phyloP scores from a whole-genome alignment of 2,329 filamentous ascomycete species.

The Thielaviopsis punctulata region DNA sequence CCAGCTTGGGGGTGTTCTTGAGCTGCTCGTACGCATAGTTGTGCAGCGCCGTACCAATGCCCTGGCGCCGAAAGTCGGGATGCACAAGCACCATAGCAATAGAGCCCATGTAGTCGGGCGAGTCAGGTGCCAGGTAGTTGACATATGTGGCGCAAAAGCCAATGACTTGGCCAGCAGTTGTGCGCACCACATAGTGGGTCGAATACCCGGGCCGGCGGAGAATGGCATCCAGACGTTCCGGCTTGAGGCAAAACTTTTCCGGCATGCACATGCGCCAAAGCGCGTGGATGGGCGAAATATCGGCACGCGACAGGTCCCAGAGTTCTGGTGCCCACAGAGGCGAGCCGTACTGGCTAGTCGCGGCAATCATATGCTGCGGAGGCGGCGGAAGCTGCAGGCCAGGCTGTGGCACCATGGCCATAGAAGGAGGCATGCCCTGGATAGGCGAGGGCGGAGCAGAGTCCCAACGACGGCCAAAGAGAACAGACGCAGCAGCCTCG shows the following conservation, averaged over 20 bases:
- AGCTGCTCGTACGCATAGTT: slow-evolving; percentile 32
- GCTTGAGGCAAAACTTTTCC: slow-evolving; percentile 28
- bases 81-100: slow-evolving; percentile 37
- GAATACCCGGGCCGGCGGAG: slow-evolving; percentile 37
- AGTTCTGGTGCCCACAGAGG: slow-evolving; percentile 25
- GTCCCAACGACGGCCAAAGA: slow-evolving; percentile 27
- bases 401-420: background rate
- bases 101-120: slow-evolving; percentile 36
- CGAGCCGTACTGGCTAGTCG: background rate
- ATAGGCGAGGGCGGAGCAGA: slow-evolving; percentile 9
- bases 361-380: background rate
- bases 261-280: slow-evolving; percentile 32
- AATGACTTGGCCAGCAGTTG: slow-evolving; percentile 28
- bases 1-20: slow-evolving; percentile 32
- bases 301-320: slow-evolving; percentile 22
- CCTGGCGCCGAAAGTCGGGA: slow-evolving; percentile 27
- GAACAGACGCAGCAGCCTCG: slow-evolving; percentile 30
- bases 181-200: slow-evolving; percentile 38
- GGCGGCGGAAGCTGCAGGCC: slow-evolving; percentile 4
- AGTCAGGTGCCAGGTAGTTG: slow-evolving; percentile 35
- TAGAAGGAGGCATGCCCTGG: background rate
- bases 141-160: slow-evolving; percentile 45
- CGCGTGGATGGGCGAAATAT: slow-evolving; percentile 24
- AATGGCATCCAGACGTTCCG: slow-evolving; percentile 26
- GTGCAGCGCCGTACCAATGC: slow-evolving; percentile 37